Base-by-base conservation (phyloP, 2,329 filamentous ascomycete species). In the Zasmidium angulare region DNA sequence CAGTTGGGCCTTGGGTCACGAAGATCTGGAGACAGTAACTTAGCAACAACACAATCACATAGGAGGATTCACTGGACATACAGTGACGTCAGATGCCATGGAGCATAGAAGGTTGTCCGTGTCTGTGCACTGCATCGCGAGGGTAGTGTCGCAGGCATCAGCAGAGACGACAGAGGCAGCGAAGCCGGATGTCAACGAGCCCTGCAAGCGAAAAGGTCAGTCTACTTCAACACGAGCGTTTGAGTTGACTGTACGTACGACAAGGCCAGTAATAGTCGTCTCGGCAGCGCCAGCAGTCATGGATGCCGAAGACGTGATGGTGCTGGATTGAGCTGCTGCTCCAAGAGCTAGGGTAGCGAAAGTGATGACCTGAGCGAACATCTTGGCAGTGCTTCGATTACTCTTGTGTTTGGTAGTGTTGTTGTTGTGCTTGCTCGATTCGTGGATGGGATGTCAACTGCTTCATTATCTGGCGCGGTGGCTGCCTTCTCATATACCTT, bases 61-160 rank as follows among this genome's bases (percentile, higher is more conserved):
- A 2, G 2, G 12, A 47, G n/a, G n/a, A 11, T 29, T 11, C 6
- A 4, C 11, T 29, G 26, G 6, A 29, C 11, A 1, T 19, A 48
- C n/a, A 29, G 20, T 58, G 50, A 36, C 17, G 23, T 40, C 17
- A 40, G 58, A 53, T 21, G 43, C 50, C 21, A 48, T 9, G 2
- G 40, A 21, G 22, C 54, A 60, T 6, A 12, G 7, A 14, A n/a
- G 21, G 19, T 50, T 46, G 6, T 56, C 52, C 4, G 20, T 46
- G 23, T 53, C 57, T 24, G 55, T 60, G 31, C 62, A 64, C 2
- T 43, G 48, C 24, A 64, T 51, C 7, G 62, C 62, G 7, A 62
- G 22, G 11, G 56, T 58, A 4, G 60, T 64, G 6, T 62, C 59
- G 47, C 62, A 64, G 21, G 47, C 51, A 36, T 64, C 54, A 10